Percentiles rank a stretch among this genome's conserved stretches.
These are phyloP conservation scores for Potentilla sterilis DNA, from an alignment of 306 rosid species.

Conservation along the genomic window DNA sequence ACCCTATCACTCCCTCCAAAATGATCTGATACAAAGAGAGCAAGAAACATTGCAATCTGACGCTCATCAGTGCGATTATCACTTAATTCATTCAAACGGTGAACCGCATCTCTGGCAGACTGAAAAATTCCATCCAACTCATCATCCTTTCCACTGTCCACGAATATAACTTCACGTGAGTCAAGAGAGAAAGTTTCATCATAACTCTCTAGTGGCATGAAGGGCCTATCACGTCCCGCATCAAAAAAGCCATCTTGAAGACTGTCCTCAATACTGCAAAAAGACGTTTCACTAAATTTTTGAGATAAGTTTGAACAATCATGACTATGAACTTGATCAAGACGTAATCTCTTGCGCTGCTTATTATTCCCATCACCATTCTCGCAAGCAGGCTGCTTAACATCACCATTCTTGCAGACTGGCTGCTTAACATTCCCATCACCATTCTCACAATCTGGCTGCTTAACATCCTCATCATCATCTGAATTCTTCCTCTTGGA, in stretches of 20 bases:
- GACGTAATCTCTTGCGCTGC: background rate
- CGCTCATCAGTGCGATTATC: constrained; percentile 47
- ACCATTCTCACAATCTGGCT: constrained; percentile 45
- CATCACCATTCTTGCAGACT: constrained; percentile 39
- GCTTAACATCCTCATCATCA: constrained; percentile 19
- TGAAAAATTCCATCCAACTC: constrained; percentile 67
- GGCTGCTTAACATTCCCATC: constrained; percentile 8
- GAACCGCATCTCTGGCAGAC: constrained; percentile 67
- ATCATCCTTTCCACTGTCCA: constrained; percentile 85
- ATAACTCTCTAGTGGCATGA: constrained; percentile 75
- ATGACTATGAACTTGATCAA: background rate
- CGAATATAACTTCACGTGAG: constrained; percentile 79
- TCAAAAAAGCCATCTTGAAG: constrained; percentile 91
- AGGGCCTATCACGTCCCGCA: constrained; percentile 93
- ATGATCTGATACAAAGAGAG: constrained; percentile 93
- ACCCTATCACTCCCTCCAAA: constrained; percentile 94
- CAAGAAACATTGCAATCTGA: constrained; percentile 73
- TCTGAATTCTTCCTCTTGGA: constrained; percentile 53
- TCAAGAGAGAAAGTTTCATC: constrained; percentile 65
- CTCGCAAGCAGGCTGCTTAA: constrained; percentile 39
- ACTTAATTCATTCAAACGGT: constrained; percentile 52
- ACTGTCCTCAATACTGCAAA: constrained; percentile 71
- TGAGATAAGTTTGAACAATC: constrained; percentile 45
- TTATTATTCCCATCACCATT: constrained; percentile 32
- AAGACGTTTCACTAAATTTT: constrained; percentile 62